Evolutionary conservation across 2,329 filamentous ascomycete species (phyloP).

Genomic region (Penicillium digitatum): DNA sequence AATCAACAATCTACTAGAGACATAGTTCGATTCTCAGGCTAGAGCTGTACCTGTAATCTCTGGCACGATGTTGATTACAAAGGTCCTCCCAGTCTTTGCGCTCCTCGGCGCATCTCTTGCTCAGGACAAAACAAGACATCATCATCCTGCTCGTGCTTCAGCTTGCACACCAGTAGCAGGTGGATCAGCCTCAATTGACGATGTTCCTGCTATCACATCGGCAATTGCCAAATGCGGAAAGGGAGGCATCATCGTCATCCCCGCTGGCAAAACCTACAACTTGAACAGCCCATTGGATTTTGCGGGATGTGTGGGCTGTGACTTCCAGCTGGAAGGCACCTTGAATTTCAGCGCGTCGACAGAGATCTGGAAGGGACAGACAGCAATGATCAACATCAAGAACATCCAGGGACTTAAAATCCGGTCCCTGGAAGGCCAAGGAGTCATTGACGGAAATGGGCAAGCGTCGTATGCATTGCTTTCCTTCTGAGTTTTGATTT

Average conservation of each 20-base stretch:
- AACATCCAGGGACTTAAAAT: slow-evolving; percentile 40
- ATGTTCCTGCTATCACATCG: slow-evolving; percentile 44
- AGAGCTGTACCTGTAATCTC: not conserved
- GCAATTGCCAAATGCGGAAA: slow-evolving; percentile 43
- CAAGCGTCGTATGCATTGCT: slow-evolving; percentile 37
- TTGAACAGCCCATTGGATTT: slow-evolving; percentile 45
- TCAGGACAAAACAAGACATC: not conserved
- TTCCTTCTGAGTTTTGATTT: not conserved
- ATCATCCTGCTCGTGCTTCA: slow-evolving; percentile 20
- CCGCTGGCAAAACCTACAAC: slow-evolving; percentile 41
- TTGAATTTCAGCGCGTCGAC: slow-evolving; percentile 41
- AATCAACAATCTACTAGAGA: not conserved
- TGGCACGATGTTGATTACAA: slow-evolving; percentile 1
- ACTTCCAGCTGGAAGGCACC: slow-evolving; percentile 46
- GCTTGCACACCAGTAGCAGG: slow-evolving; percentile 34
- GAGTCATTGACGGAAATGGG: slow-evolving; percentile 48
- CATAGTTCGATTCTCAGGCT: not conserved
- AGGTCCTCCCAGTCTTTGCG: slow-evolving; percentile 3
- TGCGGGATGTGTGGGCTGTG: slow-evolving; percentile 43
- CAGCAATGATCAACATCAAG: slow-evolving; percentile 40
- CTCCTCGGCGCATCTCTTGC: slow-evolving; percentile 4
- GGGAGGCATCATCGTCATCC: slow-evolving; percentile 47
- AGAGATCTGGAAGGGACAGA: slow-evolving; percentile 43
- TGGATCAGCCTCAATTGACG: slow-evolving; percentile 36
- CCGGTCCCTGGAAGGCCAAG: slow-evolving; percentile 39